Conservation (phyloP, 2,329 filamentous ascomycete species). For the Microsporum audouinii region DNA sequence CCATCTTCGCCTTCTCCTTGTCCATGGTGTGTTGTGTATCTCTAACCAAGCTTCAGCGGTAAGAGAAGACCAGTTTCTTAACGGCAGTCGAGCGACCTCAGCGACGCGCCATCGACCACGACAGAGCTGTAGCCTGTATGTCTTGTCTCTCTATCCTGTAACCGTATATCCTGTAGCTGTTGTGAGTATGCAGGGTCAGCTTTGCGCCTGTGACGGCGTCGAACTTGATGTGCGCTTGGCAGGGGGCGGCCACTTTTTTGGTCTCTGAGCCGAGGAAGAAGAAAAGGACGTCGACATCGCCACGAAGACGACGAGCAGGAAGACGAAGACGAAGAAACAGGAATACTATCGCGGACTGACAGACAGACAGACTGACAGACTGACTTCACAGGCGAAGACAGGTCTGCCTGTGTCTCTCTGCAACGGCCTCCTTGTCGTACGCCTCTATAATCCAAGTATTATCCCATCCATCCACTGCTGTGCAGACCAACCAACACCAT, state of each 20-base stretch:
- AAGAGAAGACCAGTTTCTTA: too few species aligned
- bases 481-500: too few species aligned
- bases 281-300: background rate
- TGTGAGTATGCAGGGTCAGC: background rate
- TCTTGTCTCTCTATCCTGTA: conserved; percentile 1
- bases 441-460: background rate
- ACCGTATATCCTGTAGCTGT: background rate
- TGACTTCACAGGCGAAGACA: background rate
- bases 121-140: background rate
- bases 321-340: background rate
- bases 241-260: background rate
- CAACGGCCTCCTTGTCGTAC: background rate
- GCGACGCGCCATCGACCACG: background rate
- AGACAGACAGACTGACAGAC: background rate
- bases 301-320: background rate
- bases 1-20: conserved; percentile 30
- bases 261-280: background rate
- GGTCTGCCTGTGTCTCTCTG: background rate
- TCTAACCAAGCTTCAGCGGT: too few species aligned
- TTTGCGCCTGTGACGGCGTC: background rate
- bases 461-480: too few species aligned
- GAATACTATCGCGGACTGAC: background rate
- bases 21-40: conserved; percentile 22
- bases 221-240: background rate
- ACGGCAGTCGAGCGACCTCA: too few species aligned